phyloP scores from a whole-genome alignment of 1,139 yeast genomes.

The Taphrina populina region DNA sequence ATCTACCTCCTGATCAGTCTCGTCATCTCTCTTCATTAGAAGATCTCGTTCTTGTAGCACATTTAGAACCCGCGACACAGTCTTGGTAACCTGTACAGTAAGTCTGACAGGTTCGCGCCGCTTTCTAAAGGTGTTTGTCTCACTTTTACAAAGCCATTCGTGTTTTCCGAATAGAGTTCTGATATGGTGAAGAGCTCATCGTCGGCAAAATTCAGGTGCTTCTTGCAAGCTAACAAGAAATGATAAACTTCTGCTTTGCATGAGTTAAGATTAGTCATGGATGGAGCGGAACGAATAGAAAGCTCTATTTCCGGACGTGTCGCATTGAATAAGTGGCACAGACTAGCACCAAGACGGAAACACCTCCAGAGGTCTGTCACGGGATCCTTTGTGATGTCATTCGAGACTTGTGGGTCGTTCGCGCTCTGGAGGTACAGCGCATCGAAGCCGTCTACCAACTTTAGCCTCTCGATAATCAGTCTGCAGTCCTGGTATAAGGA shows the following conservation, averaged over 20 bases:
- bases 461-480: constrained; percentile 20
- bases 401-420: not conserved
- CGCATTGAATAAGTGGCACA: constrained; percentile 76
- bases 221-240: constrained; percentile 82
- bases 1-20: constrained; percentile 49
- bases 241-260: constrained; percentile 90
- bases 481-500: constrained; percentile 28
- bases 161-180: constrained; percentile 79
- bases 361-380: constrained; percentile 87
- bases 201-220: constrained; percentile 70
- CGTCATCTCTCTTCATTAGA: constrained; percentile 47
- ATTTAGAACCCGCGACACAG: constrained; percentile 33
- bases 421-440: constrained; percentile 7
- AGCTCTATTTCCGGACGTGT: constrained; percentile 47
- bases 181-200: constrained; percentile 86
- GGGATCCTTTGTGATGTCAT: constrained; percentile 60
- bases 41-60: constrained; percentile 49
- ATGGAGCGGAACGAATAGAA: constrained; percentile 46
- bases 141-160: constrained; percentile 73
- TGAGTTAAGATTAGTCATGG: constrained; percentile 55
- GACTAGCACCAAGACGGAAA: constrained; percentile 88
- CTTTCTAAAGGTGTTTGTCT: constrained; percentile 55
- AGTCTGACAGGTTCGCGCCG: constrained; percentile 53
- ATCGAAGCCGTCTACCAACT: constrained; percentile 21
- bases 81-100: constrained; percentile 38